A percentile compares a stretch with the other conserved stretches of the same genome.
Conservation (phyloP, 2,329 filamentous ascomycete genomes). For the Colletotrichum sojae region DNA sequence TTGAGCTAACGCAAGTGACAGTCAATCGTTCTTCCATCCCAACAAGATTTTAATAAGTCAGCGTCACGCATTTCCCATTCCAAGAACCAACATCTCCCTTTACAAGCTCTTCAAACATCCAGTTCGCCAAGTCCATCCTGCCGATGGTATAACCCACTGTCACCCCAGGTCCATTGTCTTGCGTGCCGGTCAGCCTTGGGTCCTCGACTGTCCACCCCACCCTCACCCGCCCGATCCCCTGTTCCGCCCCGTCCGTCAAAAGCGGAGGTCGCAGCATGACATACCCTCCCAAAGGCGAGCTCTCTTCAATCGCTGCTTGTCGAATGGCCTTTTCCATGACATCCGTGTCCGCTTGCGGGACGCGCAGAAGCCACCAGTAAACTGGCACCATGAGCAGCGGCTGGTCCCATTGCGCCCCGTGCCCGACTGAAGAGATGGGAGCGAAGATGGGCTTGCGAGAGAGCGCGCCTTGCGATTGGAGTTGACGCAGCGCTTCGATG, state of each 20-base stretch:
- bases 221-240: slow-evolving; percentile 5
- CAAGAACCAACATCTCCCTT: background rate
- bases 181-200: background rate
- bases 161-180: background rate
- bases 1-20: too few species aligned
- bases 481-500: background rate
- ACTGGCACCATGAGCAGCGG: slow-evolving; percentile 19
- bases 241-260: slow-evolving; percentile 11
- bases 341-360: slow-evolving; percentile 4
- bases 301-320: background rate
- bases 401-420: background rate
- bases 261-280: slow-evolving; percentile 25
- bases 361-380: slow-evolving; percentile 27
- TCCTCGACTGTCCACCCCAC: slow-evolving; percentile 24
- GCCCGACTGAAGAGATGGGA: slow-evolving; percentile 18
- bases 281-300: slow-evolving; percentile 14
- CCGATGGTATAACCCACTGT: slow-evolving; percentile 10
- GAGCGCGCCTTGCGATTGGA: background rate
- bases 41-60: background rate
- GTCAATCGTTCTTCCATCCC: too few species aligned
- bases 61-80: slow-evolving; percentile 11
- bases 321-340: background rate
- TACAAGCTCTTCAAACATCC: slow-evolving; percentile 27
- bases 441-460: slow-evolving; percentile 2
- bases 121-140: slow-evolving; percentile 16